Evolutionary conservation across 139 green algal genomes (phyloP).

Genomic region (Chlamydomonas sp.): DNA sequence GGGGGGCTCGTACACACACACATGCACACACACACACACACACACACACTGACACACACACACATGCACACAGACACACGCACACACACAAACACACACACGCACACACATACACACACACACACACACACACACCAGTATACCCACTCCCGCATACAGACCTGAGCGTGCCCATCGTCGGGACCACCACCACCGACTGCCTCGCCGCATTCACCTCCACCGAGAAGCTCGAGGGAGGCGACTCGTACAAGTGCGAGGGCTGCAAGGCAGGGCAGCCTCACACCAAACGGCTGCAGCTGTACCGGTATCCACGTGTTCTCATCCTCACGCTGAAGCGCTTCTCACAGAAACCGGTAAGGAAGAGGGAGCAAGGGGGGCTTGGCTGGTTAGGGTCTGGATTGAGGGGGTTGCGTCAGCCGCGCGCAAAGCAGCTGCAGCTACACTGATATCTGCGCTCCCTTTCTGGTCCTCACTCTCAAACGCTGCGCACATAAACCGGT

Average conservation of each 20-base stretch:
- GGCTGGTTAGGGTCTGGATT: too few relatives aligned
- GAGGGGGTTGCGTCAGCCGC: constrained; percentile 27
- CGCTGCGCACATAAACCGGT: constrained; percentile 38
- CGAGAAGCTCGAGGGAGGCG: constrained; percentile 34
- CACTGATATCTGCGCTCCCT: constrained; percentile 32
- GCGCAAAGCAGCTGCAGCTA: constrained; percentile 57
- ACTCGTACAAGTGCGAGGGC: constrained; percentile 48
- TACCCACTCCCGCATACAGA: too few relatives aligned
- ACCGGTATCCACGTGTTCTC: constrained; percentile 37
- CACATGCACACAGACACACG: too few relatives aligned
- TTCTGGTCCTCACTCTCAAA: constrained; percentile 63
- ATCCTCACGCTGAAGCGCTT: constrained; percentile 66
- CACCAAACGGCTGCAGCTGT: constrained; percentile 57
- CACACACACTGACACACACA: too few relatives aligned
- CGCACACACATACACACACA: too few relatives aligned
- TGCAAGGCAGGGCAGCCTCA: constrained; percentile 45
- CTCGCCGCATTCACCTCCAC: constrained; percentile 18
- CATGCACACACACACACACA: too few relatives aligned
- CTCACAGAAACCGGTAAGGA: constrained; percentile 17
- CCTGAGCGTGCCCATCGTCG: too few relatives aligned
- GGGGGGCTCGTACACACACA: too few relatives aligned
- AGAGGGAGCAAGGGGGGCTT: too few relatives aligned
- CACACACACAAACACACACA: too few relatives aligned
- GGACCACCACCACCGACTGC: too few relatives aligned
- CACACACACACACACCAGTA: too few relatives aligned